Evolutionary conservation across 2,329 filamentous ascomycete genomes (phyloP).

Genomic region (Aureobasidium sp.): DNA sequence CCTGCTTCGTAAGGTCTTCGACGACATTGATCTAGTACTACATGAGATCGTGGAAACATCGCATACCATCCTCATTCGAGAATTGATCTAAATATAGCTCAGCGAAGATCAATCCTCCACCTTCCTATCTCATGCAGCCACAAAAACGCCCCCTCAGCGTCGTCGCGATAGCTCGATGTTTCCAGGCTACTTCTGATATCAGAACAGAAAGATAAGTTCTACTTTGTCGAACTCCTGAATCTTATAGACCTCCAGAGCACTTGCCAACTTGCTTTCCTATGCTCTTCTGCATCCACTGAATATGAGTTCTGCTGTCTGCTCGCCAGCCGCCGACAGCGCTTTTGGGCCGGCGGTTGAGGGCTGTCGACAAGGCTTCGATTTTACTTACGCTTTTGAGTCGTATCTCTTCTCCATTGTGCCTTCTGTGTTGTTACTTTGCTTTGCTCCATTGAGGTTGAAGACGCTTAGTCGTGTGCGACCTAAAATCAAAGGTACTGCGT

Average conservation of each 20-base stretch:
- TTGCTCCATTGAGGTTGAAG: slow-evolving; percentile 26
- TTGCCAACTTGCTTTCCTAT: too few relatives aligned
- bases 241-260: neutral
- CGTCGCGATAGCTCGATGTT: too few relatives aligned
- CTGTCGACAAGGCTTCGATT: slow-evolving; percentile 32
- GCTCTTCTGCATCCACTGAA: neutral
- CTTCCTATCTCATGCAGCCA: slow-evolving; percentile 3
- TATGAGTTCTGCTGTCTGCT: slow-evolving; percentile 3
- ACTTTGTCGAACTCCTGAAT: neutral
- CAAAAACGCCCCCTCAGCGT: neutral
- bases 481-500: slow-evolving; percentile 18
- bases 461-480: slow-evolving; percentile 25
- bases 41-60: neutral
- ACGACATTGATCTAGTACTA: too few relatives aligned
- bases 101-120: neutral
- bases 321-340: slow-evolving; percentile 5
- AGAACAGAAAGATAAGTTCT: neutral
- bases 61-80: neutral
- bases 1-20: too few relatives aligned
- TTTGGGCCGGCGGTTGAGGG: slow-evolving; percentile 16
- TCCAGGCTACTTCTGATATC: neutral
- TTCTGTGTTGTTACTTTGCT: slow-evolving; percentile 25
- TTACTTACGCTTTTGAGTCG: slow-evolving; percentile 33
- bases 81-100: neutral
- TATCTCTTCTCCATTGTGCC: slow-evolving; percentile 29